Evolutionary conservation across 257 asterid genomes (phyloP).

Genomic region (Orobanche coerulescens): DNA sequence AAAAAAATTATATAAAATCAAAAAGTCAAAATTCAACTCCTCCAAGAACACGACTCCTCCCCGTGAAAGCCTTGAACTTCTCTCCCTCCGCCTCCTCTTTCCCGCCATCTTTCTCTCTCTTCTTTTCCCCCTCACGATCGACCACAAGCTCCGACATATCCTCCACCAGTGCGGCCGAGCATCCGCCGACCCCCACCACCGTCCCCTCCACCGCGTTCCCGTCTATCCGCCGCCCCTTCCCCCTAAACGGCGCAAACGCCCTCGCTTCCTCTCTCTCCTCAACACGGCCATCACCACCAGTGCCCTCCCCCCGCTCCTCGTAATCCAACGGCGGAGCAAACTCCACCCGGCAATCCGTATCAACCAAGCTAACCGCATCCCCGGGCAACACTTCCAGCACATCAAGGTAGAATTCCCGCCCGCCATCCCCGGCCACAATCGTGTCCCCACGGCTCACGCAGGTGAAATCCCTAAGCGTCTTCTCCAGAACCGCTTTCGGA

Average conservation of each 20-base stretch:
- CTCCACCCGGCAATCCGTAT: not conserved
- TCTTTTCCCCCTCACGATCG: not conserved
- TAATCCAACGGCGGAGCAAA: not conserved
- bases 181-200: not conserved
- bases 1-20: too few species aligned
- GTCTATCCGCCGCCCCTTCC: conserved; percentile 5
- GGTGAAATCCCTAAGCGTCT: not conserved
- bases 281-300: too few species aligned
- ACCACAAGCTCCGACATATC: not conserved
- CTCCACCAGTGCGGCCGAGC: not conserved
- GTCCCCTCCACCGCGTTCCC: not conserved
- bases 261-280: not conserved
- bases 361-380: not conserved
- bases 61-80: conserved; percentile 13
- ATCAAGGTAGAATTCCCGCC: conserved; percentile 4
- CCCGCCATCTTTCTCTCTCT: not conserved
- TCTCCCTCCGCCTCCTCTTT: not conserved
- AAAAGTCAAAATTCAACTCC: not conserved
- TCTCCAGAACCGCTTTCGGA: not conserved
- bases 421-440: not conserved
- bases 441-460: conserved; percentile 13
- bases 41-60: conserved; percentile 11
- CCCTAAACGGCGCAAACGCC: conserved; percentile 4
- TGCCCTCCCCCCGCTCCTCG: conserved; percentile 9
- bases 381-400: not conserved